phyloP scores from a whole-genome alignment of 768 basidiomycete genomes.

The Lactifluus echinatus region DNA sequence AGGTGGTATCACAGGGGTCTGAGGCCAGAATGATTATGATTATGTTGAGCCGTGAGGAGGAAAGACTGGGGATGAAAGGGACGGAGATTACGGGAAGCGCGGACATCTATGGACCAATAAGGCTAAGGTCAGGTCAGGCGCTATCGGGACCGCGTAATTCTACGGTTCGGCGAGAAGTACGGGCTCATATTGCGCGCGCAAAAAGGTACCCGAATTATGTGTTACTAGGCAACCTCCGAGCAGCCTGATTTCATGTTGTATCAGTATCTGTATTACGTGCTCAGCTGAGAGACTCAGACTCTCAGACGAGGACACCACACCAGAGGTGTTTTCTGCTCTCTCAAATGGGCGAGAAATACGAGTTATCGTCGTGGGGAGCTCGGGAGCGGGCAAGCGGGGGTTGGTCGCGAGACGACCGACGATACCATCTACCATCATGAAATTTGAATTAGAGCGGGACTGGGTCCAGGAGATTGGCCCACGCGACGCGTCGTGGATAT shows the following conservation, averaged over 20 bases:
- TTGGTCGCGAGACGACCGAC: too few species aligned
- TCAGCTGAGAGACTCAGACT: background rate
- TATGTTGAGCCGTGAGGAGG: too few species aligned
- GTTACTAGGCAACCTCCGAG: constrained; percentile 1
- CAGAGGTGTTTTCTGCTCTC: too few species aligned
- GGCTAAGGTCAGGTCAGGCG: too few species aligned
- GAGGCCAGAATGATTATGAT: too few species aligned
- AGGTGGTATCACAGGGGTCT: background rate
- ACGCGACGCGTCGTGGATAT: background rate
- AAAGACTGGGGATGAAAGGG: background rate
- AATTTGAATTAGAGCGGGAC: too few species aligned
- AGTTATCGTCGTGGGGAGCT: background rate
- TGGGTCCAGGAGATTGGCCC: constrained; percentile 8
- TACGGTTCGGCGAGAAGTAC: background rate
- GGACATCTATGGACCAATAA: background rate
- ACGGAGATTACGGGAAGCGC: background rate
- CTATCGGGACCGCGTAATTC: background rate
- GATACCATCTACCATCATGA: too few species aligned
- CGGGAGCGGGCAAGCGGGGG: background rate
- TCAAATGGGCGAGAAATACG: background rate
- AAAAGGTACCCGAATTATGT: background rate
- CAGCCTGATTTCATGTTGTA: background rate
- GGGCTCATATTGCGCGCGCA: background rate
- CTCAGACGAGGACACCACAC: too few species aligned
- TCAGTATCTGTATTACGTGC: background rate